Base-by-base conservation (phyloP, 2,329 filamentous ascomycete genomes). In the Ophiostoma perfectum region DNA sequence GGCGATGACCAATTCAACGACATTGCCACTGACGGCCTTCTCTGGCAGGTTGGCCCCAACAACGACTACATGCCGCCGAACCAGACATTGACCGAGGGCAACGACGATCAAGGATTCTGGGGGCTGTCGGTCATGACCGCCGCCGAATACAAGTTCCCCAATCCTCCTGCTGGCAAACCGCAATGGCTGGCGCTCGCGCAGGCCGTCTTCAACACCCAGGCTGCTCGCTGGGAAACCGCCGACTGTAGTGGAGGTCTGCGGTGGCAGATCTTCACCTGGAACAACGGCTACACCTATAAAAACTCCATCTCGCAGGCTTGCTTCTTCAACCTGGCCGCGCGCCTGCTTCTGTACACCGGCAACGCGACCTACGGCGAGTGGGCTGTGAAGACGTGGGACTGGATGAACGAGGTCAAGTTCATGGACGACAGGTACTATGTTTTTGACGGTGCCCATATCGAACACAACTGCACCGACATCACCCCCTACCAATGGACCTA, bases 221-320 rank as follows among this genome's bases (percentile, higher is more conserved):
- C 86, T 2, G 80, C 81, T 41, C 86, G 91, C 49, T 95, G 91
- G 92, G 90, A 93, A 71, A 81, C 77, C 0, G 77, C 81, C 0
- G 79, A 85, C 66, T 96, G 92, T 73, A 82, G 81, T n/a, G 92
- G 92, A 55, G 92, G 92, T 5, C 77, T 95, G 66, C 85, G 90
- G 71, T 94, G 91, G 91, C 92, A 96, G 78, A 92, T 96, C 64
- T 94, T 90, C 75, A 82, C 85, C 0, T 93, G 91, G 81, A 95
- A 96, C 75, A 87, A 84, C 55, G 93, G 92, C 14, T 96, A 89
- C 76, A 81, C 84, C 72, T 91, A 91, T 81, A 92, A 85, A 73
- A 84, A 84, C 71, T 78, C 81, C n/a, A 79, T 82, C 9, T 79
- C 81, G 3, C 84, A 83, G 70, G 82, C 78, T 5, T 79, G 79